These are phyloP conservation scores for Sugiyamaella neomexicana DNA, from an alignment of 1,139 yeast species.

Conservation along the genomic window DNA sequence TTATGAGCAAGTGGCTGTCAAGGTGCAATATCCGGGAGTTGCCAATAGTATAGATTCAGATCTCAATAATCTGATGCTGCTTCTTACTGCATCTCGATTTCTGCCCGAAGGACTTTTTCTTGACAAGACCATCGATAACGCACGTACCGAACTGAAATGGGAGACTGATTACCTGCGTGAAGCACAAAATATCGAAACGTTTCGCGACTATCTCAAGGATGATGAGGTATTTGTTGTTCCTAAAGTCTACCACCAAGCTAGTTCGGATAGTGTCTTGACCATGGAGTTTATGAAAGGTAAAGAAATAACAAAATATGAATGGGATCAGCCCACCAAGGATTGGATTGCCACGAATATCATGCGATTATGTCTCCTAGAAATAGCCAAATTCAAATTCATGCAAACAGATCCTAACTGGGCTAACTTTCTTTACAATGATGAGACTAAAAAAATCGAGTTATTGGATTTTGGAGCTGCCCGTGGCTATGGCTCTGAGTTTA, in stretches of 20 bases:
- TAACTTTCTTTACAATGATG: slow-evolving; percentile 77
- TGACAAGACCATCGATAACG: slow-evolving; percentile 90
- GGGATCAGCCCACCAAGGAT: slow-evolving; percentile 71
- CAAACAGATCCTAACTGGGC: slow-evolving; percentile 99
- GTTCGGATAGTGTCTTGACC: slow-evolving; percentile 82
- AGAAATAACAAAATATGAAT: slow-evolving; percentile 76
- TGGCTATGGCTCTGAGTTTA: slow-evolving; percentile 67
- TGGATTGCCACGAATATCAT: slow-evolving; percentile 84
- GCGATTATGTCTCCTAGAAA: slow-evolving; percentile 83
- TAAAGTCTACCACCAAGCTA: slow-evolving; percentile 68
- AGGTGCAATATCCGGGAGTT: slow-evolving; percentile 98
- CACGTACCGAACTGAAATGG: slow-evolving; percentile 92
- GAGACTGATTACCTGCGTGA: slow-evolving; percentile 95
- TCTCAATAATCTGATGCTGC: slow-evolving; percentile 74
- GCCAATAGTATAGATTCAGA: slow-evolving; percentile 92
- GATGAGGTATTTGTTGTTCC: slow-evolving; percentile 82
- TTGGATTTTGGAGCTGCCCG: slow-evolving; percentile 96
- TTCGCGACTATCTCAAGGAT: slow-evolving; percentile 58
- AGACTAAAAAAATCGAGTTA: slow-evolving; percentile 69
- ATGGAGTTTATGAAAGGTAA: slow-evolving; percentile 86
- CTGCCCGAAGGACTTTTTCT: slow-evolving; percentile 90
- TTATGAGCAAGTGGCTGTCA: slow-evolving; percentile 82
- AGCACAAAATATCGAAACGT: slow-evolving; percentile 73
- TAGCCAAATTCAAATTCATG: slow-evolving; percentile 85
- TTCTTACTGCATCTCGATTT: slow-evolving; percentile 81